Evolutionary conservation across 108 stramenopile genomes (phyloP), one percentile per base, ranked within the genome.

Genomic region (Bacterosira constricta): DNA sequence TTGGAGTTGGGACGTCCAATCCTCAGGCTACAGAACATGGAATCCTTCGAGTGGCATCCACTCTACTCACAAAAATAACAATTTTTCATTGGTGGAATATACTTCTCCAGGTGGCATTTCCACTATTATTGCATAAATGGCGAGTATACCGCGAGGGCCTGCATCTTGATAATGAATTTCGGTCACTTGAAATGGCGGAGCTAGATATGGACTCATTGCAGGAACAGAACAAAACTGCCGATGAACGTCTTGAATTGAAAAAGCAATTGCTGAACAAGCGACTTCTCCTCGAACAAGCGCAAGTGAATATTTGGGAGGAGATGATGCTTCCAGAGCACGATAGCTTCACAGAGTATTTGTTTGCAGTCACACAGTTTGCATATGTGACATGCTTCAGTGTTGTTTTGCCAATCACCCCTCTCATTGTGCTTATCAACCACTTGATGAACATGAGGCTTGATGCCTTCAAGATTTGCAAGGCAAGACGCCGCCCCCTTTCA

Each of bases 381-480:
- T 98, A 96, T 75, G 97, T 97, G 6, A 92, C 97, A 7, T 96
- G 98, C 44, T 99, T 99, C 80, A 93, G 94, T 31, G 92, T 94
- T 12, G 96, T 98, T 11, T 82, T 98, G 32, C 99, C 99, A 6
- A 85, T 98, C 30, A 97, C 97, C 11, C 96, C 96, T 7, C 56
- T 98, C 17, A 87, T 98, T 41, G 90, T 89, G 35, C 82, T 99
- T 23, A 63, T 98, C 46, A 97, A 97, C 79, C 96, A 97, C 71
- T 86, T 97, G 44, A 17, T 97, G 32, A 91, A 91, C 55, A 97
- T 98, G 84, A 83, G 97, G 36, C 75, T 97, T 18, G 96, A 98
- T 79, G 96, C 95, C 1, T 98, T 93, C 90, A 99, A 99, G 77
- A 85, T 99, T 46, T 97, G 96, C 69, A 77, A 92, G 52, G 93